phyloP scores from a whole-genome alignment of 2,329 filamentous ascomycete genomes.

The Talaromyces rugulosus region DNA sequence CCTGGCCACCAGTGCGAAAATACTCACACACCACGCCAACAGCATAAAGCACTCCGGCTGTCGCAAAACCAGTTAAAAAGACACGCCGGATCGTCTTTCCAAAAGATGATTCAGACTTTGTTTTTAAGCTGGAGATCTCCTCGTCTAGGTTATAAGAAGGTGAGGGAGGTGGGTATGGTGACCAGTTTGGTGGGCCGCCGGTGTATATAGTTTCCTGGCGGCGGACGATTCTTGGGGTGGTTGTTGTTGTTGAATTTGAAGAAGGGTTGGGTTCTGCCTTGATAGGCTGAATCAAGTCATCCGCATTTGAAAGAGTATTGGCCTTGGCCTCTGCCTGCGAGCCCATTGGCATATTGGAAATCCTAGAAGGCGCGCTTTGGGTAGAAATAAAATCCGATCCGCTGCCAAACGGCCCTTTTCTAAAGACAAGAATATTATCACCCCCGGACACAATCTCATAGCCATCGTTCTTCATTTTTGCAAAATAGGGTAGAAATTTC shows the following conservation, averaged over 20 bases:
- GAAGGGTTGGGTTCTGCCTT: neutral
- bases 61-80: conserved; percentile 30
- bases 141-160: neutral
- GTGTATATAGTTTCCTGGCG: conserved; percentile 19
- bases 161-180: conserved; percentile 17
- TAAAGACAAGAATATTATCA: conserved; percentile 38
- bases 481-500: conserved; percentile 39
- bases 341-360: neutral
- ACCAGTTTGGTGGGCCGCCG: conserved; percentile 23
- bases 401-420: neutral
- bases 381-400: neutral
- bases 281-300: neutral
- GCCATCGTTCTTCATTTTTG: conserved; percentile 33
- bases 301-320: neutral
- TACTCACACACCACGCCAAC: conserved; percentile 38
- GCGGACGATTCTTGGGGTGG: conserved; percentile 18
- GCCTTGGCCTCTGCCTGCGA: neutral
- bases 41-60: conserved; percentile 38
- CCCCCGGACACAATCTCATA: conserved; percentile 41
- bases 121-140: neutral
- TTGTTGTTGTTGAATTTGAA: conserved; percentile 3
- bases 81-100: conserved; percentile 27
- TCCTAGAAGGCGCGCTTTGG: neutral
- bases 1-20: conserved; percentile 37
- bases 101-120: neutral